Evolutionary conservation across 768 basidiomycete genomes (phyloP), one percentile per base, ranked within the genome.

Genomic region (Rhodotorula kratochvilovae): DNA sequence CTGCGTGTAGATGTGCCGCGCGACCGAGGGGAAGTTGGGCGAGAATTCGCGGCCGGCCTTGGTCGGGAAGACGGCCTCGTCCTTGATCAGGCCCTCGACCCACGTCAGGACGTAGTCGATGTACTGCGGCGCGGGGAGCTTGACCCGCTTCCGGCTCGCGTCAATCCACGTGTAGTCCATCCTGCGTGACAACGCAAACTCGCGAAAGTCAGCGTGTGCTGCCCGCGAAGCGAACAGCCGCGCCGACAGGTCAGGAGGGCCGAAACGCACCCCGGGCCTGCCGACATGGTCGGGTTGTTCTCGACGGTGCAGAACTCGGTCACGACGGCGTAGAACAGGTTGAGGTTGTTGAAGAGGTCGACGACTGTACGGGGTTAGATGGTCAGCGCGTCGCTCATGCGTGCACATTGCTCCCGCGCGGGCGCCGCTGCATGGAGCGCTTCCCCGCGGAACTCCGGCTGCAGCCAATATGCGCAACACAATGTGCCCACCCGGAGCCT

Each of bases 91-190:
- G 79, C 90, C 93, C 80, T 98, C 95, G 36, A 96, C 86, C 84
- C 92, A 93, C 8, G 93, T 92, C 89, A 97, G 92, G 77, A 97
- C 95, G 73, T 91, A 95, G 83, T 97, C 95, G 77, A 97, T 92
- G 81, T 97, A 97, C 2, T 91, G 94, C 12, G 95, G 92, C 23
- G 95, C 95, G 2, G 95, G 88, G 0, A 97, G 84, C 73, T 89
- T 84, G 35, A 93, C 88, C 70, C 89, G 88, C 79, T 92, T 91
- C 68, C 92, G 90, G 78, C 88, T 90, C 77, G 91, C 89, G 78
- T 91, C 94, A 68, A 90, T 88, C 95, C 95, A 98, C 2, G 88
- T 88, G 81, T 96, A 97, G 81, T 91, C 93, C 78, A 96, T 83
- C 45, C 93, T 96, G 74, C 2, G 21, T 17, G 19, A 10, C 23